Percentiles rank a stretch among this genome's conserved stretches.
Conservation (phyloP, 306 rosid genomes). For the Boehmeria nivea region DNA sequence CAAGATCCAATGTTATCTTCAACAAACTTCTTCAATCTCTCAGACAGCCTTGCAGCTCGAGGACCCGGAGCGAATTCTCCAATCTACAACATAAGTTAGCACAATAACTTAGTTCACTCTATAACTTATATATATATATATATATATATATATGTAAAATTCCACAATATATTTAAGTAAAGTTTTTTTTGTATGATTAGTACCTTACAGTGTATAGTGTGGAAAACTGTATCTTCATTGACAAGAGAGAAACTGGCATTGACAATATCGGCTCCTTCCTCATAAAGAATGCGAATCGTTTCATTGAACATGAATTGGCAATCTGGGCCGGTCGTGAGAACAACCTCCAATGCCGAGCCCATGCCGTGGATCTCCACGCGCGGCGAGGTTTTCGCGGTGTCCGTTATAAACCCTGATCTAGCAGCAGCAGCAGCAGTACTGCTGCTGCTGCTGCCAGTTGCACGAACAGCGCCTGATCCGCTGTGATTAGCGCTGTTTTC, state of each 20-base stretch:
- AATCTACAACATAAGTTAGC: slow-evolving; percentile 24
- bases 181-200: no score
- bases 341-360: slow-evolving; percentile 44
- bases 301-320: slow-evolving; percentile 44
- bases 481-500: not conserved
- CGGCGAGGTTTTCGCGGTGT: slow-evolving; percentile 19
- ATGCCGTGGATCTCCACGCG: slow-evolving; percentile 49
- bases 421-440: no score
- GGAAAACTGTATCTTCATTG: slow-evolving; percentile 34
- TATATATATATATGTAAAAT: not conserved
- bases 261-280: slow-evolving; percentile 60
- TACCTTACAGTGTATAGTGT: slow-evolving; percentile 57
- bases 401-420: no score
- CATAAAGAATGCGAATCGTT: slow-evolving; percentile 44
- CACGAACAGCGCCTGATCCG: not conserved
- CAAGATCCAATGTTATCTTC: slow-evolving; percentile 14
- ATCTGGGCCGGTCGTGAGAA: slow-evolving; percentile 52
- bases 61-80: slow-evolving; percentile 20
- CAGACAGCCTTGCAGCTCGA: slow-evolving; percentile 41
- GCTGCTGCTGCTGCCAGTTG: not conserved
- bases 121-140: not conserved
- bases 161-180: not conserved
- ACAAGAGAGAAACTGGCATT: slow-evolving; percentile 45
- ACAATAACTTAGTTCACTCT: not conserved
- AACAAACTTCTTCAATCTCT: slow-evolving; percentile 39